Percentiles rank a stretch among this genome's conserved stretches.
These are phyloP conservation scores for Manihot esculenta DNA, from an alignment of 441 rosid species.

Conservation along the genomic window DNA sequence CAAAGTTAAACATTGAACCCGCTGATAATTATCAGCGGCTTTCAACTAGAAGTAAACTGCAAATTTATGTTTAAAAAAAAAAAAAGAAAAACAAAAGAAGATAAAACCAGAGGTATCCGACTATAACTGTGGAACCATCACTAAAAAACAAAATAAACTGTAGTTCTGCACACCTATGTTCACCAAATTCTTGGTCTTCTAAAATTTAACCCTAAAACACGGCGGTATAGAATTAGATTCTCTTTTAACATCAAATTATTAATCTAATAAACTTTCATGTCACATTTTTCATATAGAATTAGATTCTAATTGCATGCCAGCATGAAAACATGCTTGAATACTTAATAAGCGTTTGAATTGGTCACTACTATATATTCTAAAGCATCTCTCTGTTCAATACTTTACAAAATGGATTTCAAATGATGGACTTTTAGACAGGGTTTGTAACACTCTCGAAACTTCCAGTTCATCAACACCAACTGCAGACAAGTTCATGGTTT, in stretches of 20 bases:
- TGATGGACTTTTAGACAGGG: not conserved
- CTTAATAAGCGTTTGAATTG: not conserved
- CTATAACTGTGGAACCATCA: too few relatives aligned
- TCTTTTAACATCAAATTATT: not conserved
- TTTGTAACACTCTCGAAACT: not conserved
- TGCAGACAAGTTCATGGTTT: not conserved
- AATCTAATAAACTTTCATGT: not conserved
- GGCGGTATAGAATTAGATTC: not conserved
- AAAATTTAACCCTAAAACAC: not conserved
- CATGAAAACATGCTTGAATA: not conserved
- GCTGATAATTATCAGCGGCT: too few relatives aligned
- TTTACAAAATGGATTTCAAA: not conserved
- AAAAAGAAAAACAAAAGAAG: too few relatives aligned
- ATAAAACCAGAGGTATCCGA: too few relatives aligned
- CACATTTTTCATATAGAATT: not conserved
- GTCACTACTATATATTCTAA: not conserved
- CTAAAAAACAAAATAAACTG: too few relatives aligned
- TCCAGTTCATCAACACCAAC: not conserved
- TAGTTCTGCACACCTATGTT: too few relatives aligned
- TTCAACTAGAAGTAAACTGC: too few relatives aligned
- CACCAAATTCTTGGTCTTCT: not conserved
- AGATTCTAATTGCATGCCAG: conserved; percentile 1
- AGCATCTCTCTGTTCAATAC: not conserved
- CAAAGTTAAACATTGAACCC: too few relatives aligned
- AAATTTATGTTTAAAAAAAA: too few relatives aligned